Evolutionary conservation across 2,329 filamentous ascomycete species (phyloP).

Genomic region (Chlorencoelia australis): DNA sequence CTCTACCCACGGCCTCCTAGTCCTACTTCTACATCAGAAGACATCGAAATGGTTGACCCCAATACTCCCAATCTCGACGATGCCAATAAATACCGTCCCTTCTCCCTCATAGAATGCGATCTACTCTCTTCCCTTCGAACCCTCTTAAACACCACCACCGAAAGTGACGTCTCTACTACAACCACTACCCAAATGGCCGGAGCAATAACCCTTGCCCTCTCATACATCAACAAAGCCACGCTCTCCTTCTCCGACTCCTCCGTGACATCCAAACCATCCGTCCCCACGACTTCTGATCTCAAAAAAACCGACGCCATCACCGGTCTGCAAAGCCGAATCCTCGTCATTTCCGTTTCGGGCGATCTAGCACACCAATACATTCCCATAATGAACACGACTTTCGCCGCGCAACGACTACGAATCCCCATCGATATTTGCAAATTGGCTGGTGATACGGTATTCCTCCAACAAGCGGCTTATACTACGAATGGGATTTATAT

Average conservation of each 20-base stretch:
- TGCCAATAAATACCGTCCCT: slow-evolving; percentile 90
- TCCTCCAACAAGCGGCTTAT: slow-evolving; percentile 83
- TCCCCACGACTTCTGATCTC: slow-evolving; percentile 13
- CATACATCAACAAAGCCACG: slow-evolving; percentile 70
- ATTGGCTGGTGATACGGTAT: slow-evolving; percentile 75
- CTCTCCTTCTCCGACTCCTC: slow-evolving; percentile 28
- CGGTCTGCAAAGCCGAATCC: slow-evolving; percentile 67
- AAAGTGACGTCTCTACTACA: slow-evolving; percentile 51
- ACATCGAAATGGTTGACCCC: slow-evolving; percentile 47
- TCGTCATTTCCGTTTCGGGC: slow-evolving; percentile 80
- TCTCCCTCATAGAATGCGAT: slow-evolving; percentile 74
- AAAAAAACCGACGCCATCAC: slow-evolving; percentile 26
- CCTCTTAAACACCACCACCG: slow-evolving; percentile 62
- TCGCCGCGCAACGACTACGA: slow-evolving; percentile 78
- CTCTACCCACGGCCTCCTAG: slow-evolving; percentile 60
- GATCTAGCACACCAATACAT: slow-evolving; percentile 88
- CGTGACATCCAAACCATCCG: slow-evolving; percentile 26
- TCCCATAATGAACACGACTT: slow-evolving; percentile 96
- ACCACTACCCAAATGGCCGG: slow-evolving; percentile 84
- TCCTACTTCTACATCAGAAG: slow-evolving; percentile 33
- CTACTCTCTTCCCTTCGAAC: slow-evolving; percentile 63
- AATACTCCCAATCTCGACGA: slow-evolving; percentile 22
- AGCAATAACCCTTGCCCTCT: slow-evolving; percentile 78
- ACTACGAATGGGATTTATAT: slow-evolving; percentile 63
- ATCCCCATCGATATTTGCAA: slow-evolving; percentile 91